A percentile compares a stretch with the other conserved stretches of the same genome.
Evolutionary conservation across 2,329 filamentous ascomycete species (phyloP).

Genomic region (Hypoxylon sp.): DNA sequence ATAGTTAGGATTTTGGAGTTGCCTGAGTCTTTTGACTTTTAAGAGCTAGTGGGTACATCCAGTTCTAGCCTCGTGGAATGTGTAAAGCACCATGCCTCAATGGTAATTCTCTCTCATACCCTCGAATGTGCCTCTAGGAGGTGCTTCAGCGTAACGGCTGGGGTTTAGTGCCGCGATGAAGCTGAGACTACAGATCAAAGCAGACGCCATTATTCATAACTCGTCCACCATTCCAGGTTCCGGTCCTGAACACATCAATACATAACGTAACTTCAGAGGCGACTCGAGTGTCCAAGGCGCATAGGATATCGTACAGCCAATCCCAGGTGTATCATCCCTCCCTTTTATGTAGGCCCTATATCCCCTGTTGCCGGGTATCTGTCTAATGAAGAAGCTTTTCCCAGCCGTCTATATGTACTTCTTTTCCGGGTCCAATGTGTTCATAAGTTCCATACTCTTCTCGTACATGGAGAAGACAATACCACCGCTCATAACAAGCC

Average conservation of each 20-base stretch:
- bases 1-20: slow-evolving; percentile 3
- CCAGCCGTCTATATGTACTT: slow-evolving; percentile 77
- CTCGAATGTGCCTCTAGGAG: neutral
- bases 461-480: slow-evolving; percentile 99
- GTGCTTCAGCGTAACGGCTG: neutral
- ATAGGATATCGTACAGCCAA: neutral
- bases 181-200: neutral
- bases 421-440: slow-evolving; percentile 83
- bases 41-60: slow-evolving; percentile 17
- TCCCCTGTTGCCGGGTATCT: slow-evolving; percentile 45
- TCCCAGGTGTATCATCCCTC: neutral
- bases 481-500: slow-evolving; percentile 91
- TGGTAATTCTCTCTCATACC: neutral
- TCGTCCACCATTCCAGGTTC: neutral
- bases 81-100: slow-evolving; percentile 1
- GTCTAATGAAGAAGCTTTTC: slow-evolving; percentile 33
- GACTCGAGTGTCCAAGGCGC: slow-evolving; percentile 11
- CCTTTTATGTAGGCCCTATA: neutral
- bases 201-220: neutral
- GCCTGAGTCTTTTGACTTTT: neutral
- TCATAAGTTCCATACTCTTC: slow-evolving; percentile 92
- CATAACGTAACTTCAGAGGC: neutral
- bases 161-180: slow-evolving; percentile 1
- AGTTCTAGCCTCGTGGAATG: neutral
- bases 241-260: neutral